phyloP scores from a whole-genome alignment of 2,329 filamentous ascomycete genomes.

The Fusarium temperatum region DNA sequence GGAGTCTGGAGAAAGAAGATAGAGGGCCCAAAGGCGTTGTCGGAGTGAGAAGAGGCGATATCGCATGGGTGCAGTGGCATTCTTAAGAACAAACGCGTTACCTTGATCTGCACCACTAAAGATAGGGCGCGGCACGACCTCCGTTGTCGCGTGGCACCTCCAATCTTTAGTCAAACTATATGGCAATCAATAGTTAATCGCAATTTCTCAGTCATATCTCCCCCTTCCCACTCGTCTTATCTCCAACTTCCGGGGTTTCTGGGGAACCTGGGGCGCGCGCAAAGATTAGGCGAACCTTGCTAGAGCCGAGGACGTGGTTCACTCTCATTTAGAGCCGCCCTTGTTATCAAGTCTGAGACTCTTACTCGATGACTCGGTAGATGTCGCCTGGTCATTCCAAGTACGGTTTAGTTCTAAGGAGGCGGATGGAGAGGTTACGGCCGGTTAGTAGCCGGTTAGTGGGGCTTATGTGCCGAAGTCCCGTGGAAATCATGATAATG shows the following conservation, averaged over 20 bases:
- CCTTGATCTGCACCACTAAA: background rate
- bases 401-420: background rate
- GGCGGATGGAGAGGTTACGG: background rate
- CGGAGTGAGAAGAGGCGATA: background rate
- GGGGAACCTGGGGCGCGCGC: slow-evolving; percentile 11
- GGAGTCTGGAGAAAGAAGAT: background rate
- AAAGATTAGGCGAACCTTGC: slow-evolving; percentile 1
- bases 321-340: background rate
- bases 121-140: background rate
- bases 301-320: background rate
- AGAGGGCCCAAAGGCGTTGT: background rate
- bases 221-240: slow-evolving; percentile 1
- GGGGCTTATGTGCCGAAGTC: slow-evolving; percentile 4
- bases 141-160: background rate
- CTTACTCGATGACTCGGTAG: background rate
- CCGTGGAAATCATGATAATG: background rate
- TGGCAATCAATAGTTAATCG: background rate
- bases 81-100: background rate
- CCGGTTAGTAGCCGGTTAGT: slow-evolving; percentile 13
- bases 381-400: slow-evolving; percentile 20
- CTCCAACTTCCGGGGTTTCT: slow-evolving; percentile 18
- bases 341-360: background rate
- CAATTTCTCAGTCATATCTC: slow-evolving; percentile 4
- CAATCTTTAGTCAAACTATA: background rate
- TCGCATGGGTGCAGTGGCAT: background rate